Base-by-base conservation (phyloP, 2,329 filamentous ascomycete genomes). In the Neopestalotiopsis sp. region DNA sequence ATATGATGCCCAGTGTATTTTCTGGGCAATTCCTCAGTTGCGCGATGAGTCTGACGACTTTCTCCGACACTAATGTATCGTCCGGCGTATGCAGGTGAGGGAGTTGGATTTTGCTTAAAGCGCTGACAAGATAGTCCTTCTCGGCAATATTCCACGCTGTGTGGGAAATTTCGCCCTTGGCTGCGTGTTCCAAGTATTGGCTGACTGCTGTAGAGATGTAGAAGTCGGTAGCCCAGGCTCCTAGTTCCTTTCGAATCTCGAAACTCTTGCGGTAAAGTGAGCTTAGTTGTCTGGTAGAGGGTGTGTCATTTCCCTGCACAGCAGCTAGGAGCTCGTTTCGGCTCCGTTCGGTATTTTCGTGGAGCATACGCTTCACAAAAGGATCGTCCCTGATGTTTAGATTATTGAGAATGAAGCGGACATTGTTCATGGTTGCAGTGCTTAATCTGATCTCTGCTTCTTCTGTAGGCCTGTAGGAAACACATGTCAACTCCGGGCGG, bases 201-300 rank as follows among this genome's bases (percentile, higher is more conserved):
- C 71, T 77, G 10, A 89, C 80, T 3, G 86, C 84, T 49, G 81
- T 81, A 65, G 79, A 79, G 30, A 94, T 87, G 75, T 90, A 94
- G 64, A 86, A 87, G 63, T 94, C 90, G 0, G 87, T 86, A 1
- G 91, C 91, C 91, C 91, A 95, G 1, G 82, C 72, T 0, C 93
- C 93, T 4, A 94, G 83, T 61, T 92, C 86, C 3, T 76, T 72
- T 28, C 82, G 82, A 1, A 94, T 83, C 14, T 85, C 83, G 1
- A 71, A 61, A 13, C 86, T 83, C 40, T 86, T 88, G 2, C 81
- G 80, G 58, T 82, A 81, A 7, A 94, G 84, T 0, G 81, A 80
- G 67, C 81, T 85, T 72, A 94, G 79, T 71, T 92, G 88, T 30
- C 82, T 82, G 45, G 84, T 85, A 38, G 83, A 81, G 71, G 83